Base-by-base conservation (phyloP, 2,329 filamentous ascomycete species). In the Plenodomus tracheiphilus region DNA sequence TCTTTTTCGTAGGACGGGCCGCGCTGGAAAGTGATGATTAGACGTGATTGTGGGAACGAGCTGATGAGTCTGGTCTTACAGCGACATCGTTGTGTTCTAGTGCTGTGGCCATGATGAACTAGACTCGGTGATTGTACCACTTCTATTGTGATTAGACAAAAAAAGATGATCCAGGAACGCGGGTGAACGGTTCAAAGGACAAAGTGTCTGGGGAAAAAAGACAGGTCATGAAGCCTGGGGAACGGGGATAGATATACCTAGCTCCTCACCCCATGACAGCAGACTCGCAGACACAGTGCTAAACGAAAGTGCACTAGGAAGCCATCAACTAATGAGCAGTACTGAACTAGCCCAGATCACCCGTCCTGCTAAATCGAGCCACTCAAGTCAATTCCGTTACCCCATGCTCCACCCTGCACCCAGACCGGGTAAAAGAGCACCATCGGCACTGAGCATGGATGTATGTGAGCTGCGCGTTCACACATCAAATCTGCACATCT, bases 21-120 rank as follows among this genome's bases (percentile, higher is more conserved):
- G 37, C 60, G 60, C 61, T 65, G 48, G 28, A 11, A 15, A 15
- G 7, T 6, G 8, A 11, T 32, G 37, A n/a, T 37, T 10, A 9
- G 36, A n/a, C 9, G 25, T 65, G 42, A 62, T 54, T 17, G 40
- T 22, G 20, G 46, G 17, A 13, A 42, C 4, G 15, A 19, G 19
- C 15, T 28, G 22, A 36, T 9, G 30, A 16, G 41, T 28, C 15
- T 19, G 32, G 47, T 57, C 59, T 39, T 67, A 71, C 72, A 49
- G 64, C 37, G 36, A 52, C 45, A 38, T 68, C 53, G 46, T 62
- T 72, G 40, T 74, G 68, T 43, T 74, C 69, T 40, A 69, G 65
- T 49, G 71, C 70, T 59, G 74, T 75, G 39, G 75, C 70, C 75
- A 77, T 78, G 62, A 46, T 70, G 54, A 41, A 16, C 39, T 36